A percentile compares a stretch with the other conserved stretches of the same genome.
Conservation (phyloP, 2,329 filamentous ascomycete species). For the Colletotrichum tanaceti region DNA sequence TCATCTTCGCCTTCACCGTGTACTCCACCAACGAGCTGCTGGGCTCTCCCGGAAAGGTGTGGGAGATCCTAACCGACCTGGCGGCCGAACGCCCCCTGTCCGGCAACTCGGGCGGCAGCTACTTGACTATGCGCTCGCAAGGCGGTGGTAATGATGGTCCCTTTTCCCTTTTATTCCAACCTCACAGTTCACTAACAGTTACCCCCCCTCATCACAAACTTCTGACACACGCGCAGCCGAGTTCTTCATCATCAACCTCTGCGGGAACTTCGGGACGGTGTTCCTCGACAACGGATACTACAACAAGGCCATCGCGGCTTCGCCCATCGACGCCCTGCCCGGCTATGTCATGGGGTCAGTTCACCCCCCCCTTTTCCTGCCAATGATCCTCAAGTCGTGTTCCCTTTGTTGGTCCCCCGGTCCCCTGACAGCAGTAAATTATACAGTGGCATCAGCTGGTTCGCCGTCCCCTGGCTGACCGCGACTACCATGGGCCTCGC, state of each 20-base stretch:
- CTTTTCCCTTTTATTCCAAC: no score
- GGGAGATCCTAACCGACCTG: constrained; percentile 79
- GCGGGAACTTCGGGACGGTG: constrained; percentile 86
- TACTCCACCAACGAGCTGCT: constrained; percentile 80
- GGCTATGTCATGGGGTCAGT: constrained; percentile 81
- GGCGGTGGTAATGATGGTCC: constrained; percentile 71
- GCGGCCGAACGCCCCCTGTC: constrained; percentile 77
- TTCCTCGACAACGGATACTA: constrained; percentile 92
- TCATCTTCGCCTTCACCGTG: constrained; percentile 84
- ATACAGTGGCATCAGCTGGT: constrained; percentile 83
- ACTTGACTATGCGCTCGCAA: constrained; percentile 85
- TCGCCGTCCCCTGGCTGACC: constrained; percentile 90
- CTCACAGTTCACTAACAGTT: not conserved
- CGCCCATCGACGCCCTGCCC: constrained; percentile 84
- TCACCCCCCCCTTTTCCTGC: no score
- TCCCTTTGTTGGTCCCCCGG: no score
- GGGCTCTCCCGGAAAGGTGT: constrained; percentile 81
- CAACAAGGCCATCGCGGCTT: constrained; percentile 92
- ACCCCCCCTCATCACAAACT: no score
- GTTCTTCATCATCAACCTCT: constrained; percentile 90
- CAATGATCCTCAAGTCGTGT: not conserved
- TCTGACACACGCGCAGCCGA: constrained; percentile 57
- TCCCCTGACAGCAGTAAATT: not conserved
- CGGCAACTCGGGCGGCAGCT: constrained; percentile 84
- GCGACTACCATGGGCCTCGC: constrained; percentile 90